Conservation (phyloP, 2,329 filamentous ascomycete species). For the Ascochyta fabae region DNA sequence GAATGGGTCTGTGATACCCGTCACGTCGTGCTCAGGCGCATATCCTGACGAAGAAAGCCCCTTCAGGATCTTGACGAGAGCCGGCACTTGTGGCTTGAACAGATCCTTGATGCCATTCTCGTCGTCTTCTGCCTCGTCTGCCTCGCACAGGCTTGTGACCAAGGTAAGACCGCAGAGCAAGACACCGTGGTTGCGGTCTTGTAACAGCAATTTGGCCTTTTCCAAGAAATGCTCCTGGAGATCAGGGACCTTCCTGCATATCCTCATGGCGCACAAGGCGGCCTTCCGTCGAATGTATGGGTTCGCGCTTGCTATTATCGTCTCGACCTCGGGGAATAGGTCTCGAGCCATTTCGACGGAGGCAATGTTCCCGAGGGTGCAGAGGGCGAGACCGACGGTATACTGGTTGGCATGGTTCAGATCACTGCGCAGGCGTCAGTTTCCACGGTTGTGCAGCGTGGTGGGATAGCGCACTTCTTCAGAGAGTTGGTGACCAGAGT, state of each 20-base stretch:
- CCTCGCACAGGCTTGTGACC: constrained; percentile 90
- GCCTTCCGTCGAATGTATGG: constrained; percentile 98
- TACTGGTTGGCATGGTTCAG: constrained; percentile 98
- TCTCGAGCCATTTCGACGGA: constrained; percentile 98
- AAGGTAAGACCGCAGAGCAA: constrained; percentile 90
- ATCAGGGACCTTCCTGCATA: constrained; percentile 97
- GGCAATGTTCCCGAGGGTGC: constrained; percentile 96
- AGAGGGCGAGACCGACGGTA: constrained; percentile 93
- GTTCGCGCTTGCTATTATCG: constrained; percentile 87
- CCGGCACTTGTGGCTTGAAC: constrained; percentile 85
- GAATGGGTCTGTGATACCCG: constrained; percentile 97
- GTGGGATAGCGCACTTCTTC: constrained; percentile 74
- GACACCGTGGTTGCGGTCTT: constrained; percentile 95
- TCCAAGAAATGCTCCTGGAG: constrained; percentile 96
- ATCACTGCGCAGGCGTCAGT: constrained; percentile 67
- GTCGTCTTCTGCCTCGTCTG: constrained; percentile 90
- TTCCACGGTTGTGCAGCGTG: neutral
- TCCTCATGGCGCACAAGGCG: constrained; percentile 97
- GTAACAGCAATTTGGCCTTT: constrained; percentile 85
- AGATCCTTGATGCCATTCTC: constrained; percentile 89
- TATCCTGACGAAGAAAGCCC: constrained; percentile 93
- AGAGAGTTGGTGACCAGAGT: constrained; percentile 97
- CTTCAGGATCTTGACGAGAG: constrained; percentile 89
- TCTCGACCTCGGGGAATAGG: constrained; percentile 94
- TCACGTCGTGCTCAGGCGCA: constrained; percentile 96